Conservation (phyloP, 1,284 basidiomycete species). For the Naganishia sp. region DNA sequence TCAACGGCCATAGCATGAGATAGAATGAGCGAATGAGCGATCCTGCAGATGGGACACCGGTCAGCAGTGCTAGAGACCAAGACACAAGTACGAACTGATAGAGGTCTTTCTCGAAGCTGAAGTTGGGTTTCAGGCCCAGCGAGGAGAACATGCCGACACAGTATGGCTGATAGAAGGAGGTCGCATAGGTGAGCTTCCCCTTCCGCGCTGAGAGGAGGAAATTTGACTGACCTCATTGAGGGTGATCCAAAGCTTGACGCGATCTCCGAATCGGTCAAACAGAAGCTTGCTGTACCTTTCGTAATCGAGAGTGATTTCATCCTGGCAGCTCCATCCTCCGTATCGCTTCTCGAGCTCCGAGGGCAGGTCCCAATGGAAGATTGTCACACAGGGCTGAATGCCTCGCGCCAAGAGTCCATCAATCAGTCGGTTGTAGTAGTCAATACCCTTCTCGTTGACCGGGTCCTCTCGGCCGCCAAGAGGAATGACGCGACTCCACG, state of each 20-base stretch:
- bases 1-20: constrained; percentile 41
- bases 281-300: constrained; percentile 66
- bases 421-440: constrained; percentile 62
- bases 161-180: constrained; percentile 10
- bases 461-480: constrained; percentile 63
- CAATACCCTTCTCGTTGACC: constrained; percentile 65
- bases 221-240: constrained; percentile 45
- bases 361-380: constrained; percentile 66
- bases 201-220: too few relatives aligned
- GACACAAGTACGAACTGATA: constrained; percentile 19
- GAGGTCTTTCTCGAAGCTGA: constrained; percentile 25
- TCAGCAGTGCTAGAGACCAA: background rate
- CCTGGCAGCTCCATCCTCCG: constrained; percentile 60
- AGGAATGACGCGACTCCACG: constrained; percentile 71
- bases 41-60: background rate
- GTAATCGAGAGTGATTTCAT: constrained; percentile 60
- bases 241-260: constrained; percentile 68
- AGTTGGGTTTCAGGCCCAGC: constrained; percentile 29
- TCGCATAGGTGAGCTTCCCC: background rate
- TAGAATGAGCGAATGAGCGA: constrained; percentile 35
- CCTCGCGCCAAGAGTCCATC: constrained; percentile 64
- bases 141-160: constrained; percentile 33
- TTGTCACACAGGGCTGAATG: constrained; percentile 42
- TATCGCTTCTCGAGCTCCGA: constrained; percentile 68
- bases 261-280: constrained; percentile 69